Evolutionary conservation across 768 basidiomycete genomes (phyloP), one percentile per base, ranked within the genome.

Genomic region (Termitomyces sp.): DNA sequence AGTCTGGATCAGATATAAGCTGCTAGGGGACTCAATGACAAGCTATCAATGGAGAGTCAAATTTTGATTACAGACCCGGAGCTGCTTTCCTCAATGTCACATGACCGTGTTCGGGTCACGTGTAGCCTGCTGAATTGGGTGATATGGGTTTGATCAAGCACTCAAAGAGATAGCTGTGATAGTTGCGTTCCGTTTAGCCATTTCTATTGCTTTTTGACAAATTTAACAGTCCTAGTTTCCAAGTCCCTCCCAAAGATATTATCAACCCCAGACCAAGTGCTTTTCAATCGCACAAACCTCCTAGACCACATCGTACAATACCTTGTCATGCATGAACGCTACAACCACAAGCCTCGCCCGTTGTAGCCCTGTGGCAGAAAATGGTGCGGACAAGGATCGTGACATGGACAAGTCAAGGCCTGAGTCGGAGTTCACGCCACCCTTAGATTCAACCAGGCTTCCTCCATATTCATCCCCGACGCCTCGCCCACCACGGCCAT

Each of bases 81-180:
- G 23, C 23, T 23, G 67, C 75, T 96, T 2, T 73, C 85, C 0
- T 72, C 81, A 6, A 91, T 87, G 0, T 92, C 89, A 0, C 81
- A 79, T 37, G 78, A 90, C 21, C 82, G 89, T 7, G 74, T 81
- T 0, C 81, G 83, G 55, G 84, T 95, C 10, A 3, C 80, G 80
- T 1, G 66, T 84, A 55, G 86, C 41, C 68, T 94, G 30, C 66
- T 91, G 0, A 73, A 75, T 43, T 94, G 90, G 81, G 80, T 98
- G 23, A 23, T 23, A 23, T 55, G 82, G 90, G 0, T 96, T 98
- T 63, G 86, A 88, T 50, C 66, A 71, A 92, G 85, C 89, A 0
- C 68, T 95, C 53, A 87, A 92, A 67, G 96, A 98, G 66, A 92
- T 98, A 23, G 23, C 41, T 81, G 84, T 41, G 83, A 89, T 64